These are phyloP conservation scores for Penicillium riverlandense DNA, from an alignment of 495 filamentous ascomycete species.

Conservation along the genomic window DNA sequence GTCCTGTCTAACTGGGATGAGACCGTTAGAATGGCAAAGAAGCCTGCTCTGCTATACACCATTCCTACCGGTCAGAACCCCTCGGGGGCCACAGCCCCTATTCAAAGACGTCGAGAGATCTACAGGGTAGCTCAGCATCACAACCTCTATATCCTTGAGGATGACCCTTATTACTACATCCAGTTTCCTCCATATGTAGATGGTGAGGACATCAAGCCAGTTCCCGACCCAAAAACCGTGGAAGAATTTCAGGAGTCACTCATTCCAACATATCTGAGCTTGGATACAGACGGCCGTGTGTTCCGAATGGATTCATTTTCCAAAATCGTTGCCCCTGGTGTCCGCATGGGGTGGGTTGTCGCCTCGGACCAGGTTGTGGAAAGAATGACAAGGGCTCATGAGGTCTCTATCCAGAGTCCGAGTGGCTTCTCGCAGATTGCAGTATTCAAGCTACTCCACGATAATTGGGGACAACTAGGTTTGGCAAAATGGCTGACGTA, in stretches of 20 bases:
- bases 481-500: constrained; percentile 16
- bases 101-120: constrained; percentile 56
- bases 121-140: constrained; percentile 75
- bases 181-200: constrained; percentile 32
- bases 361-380: constrained; percentile 15
- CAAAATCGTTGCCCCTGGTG: constrained; percentile 23
- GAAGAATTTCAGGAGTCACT: constrained; percentile 42
- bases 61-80: constrained; percentile 79
- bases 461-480: constrained; percentile 19
- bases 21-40: constrained; percentile 41
- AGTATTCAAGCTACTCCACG: constrained; percentile 18
- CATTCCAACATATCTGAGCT: constrained; percentile 20
- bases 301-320: constrained; percentile 31
- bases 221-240: no score
- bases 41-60: constrained; percentile 59
- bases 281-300: constrained; percentile 56
- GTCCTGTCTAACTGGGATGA: constrained; percentile 63
- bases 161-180: constrained; percentile 73
- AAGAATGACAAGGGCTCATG: constrained; percentile 12
- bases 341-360: constrained; percentile 24
- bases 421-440: constrained; percentile 21
- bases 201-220: background rate
- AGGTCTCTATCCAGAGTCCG: constrained; percentile 9
- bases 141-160: constrained; percentile 83
- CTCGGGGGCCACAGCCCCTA: constrained; percentile 76